A percentile compares a stretch with the other conserved stretches of the same genome.
Conservation (phyloP, 192 early-diverging fungal species). For the Backusella liffmaniae region DNA sequence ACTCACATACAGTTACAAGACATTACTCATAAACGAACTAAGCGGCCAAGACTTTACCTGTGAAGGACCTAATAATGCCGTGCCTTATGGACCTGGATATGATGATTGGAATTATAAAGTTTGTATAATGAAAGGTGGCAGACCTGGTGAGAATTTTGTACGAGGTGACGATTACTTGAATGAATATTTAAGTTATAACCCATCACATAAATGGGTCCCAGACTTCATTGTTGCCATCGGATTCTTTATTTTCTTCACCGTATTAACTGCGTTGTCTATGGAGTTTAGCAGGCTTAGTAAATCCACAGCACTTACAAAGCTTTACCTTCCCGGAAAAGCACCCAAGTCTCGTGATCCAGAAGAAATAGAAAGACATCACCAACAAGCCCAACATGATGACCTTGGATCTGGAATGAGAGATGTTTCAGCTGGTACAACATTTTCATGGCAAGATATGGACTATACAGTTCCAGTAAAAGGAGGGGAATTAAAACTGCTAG, state of each 20-base stretch:
- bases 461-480: conserved; percentile 67
- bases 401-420: conserved; percentile 41
- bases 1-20: conserved; percentile 55
- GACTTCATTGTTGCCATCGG: conserved; percentile 57
- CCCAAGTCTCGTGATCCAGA: conserved; percentile 12
- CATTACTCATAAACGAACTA: conserved; percentile 63
- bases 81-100: conserved; percentile 39
- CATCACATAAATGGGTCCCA: conserved; percentile 51
- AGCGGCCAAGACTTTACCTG: conserved; percentile 45
- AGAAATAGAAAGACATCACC: conserved; percentile 30
- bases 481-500: conserved; percentile 62
- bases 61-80: conserved; percentile 16
- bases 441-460: conserved; percentile 62
- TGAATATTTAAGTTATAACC: conserved; percentile 52
- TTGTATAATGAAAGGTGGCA: conserved; percentile 65
- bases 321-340: conserved; percentile 42
- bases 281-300: conserved; percentile 63
- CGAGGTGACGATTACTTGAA: conserved; percentile 60
- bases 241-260: conserved; percentile 45
- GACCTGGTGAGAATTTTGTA: conserved; percentile 52
- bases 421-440: conserved; percentile 45
- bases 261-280: conserved; percentile 45
- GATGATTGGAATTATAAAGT: conserved; percentile 38
- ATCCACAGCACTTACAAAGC: conserved; percentile 47
- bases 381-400: conserved; percentile 34